phyloP scores from a whole-genome alignment of 495 filamentous ascomycete species.

The Penicillium manginii region DNA sequence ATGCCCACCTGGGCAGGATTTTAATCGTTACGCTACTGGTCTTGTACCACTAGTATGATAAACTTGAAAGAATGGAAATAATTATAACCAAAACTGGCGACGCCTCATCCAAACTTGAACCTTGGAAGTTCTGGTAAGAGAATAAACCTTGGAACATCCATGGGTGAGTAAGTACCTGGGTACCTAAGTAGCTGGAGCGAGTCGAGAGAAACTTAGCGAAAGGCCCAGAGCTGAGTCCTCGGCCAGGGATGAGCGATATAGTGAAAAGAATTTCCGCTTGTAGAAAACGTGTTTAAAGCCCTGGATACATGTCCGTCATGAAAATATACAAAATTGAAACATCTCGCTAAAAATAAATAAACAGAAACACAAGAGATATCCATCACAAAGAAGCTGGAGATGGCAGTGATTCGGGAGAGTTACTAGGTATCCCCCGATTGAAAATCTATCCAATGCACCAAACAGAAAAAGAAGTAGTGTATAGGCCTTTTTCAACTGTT shows the following conservation, averaged over 20 bases:
- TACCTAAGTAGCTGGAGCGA: no score
- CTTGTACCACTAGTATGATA: no score
- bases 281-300: slow-evolving; percentile 10
- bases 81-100: no score
- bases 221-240: no score
- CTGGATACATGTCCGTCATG: slow-evolving; percentile 22
- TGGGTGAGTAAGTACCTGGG: no score
- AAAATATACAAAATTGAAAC: slow-evolving; percentile 24
- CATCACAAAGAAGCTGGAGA: background rate
- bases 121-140: no score
- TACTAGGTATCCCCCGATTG: background rate
- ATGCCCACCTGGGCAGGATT: no score
- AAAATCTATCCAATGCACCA: slow-evolving; percentile 21
- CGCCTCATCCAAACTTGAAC: no score
- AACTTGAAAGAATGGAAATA: no score
- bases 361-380: background rate
- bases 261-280: background rate
- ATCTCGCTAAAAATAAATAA: slow-evolving; percentile 4
- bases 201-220: no score
- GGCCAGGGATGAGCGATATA: background rate
- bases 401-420: background rate
- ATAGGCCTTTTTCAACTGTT: background rate
- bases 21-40: no score
- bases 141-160: no score
- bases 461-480: background rate